A percentile compares a stretch with the other conserved stretches of the same genome.
These are phyloP conservation scores for Beauveria bassiana DNA, from an alignment of 2,329 filamentous ascomycete genomes.

Conservation along the genomic window DNA sequence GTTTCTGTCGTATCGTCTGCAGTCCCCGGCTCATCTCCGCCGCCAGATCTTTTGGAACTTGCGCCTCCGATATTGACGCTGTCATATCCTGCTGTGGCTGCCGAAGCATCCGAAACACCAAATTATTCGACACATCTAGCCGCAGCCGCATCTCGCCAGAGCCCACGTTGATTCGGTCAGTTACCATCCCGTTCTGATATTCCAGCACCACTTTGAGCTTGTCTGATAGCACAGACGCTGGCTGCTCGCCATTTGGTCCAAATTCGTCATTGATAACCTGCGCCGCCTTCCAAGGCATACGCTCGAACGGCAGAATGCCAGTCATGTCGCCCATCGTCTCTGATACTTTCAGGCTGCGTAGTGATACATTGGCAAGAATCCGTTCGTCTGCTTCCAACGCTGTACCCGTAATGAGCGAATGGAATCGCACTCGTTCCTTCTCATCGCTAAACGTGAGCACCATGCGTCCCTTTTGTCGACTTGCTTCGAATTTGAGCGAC, in stretches of 20 bases:
- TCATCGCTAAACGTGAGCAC: constrained; percentile 68
- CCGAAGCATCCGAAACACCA: constrained; percentile 59
- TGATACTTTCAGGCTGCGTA: constrained; percentile 57
- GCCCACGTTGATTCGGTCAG: constrained; percentile 75
- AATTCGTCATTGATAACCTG: constrained; percentile 67
- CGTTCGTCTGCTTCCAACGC: constrained; percentile 60
- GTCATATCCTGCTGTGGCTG: constrained; percentile 71
- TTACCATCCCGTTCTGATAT: constrained; percentile 68
- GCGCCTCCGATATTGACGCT: constrained; percentile 62
- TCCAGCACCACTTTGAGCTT: constrained; percentile 67
- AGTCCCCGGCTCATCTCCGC: constrained; percentile 58
- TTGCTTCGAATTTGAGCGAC: constrained; percentile 62
- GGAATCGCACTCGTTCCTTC: constrained; percentile 62
- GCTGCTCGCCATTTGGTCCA: constrained; percentile 48
- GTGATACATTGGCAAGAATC: constrained; percentile 60
- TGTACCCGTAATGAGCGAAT: constrained; percentile 66
- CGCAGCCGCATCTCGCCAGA: constrained; percentile 65
- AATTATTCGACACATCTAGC: constrained; percentile 54
- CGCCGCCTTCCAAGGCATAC: constrained; percentile 56
- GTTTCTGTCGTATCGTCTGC: constrained; percentile 45
- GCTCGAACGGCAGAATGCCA: constrained; percentile 41
- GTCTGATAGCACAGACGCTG: constrained; percentile 67
- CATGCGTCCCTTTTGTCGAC: constrained; percentile 60
- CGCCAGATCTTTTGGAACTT: constrained; percentile 53
- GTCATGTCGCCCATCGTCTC: constrained; percentile 44